These are phyloP conservation scores for Ustilago lituana DNA, from an alignment of 1,284 basidiomycete genomes.

Conservation along the genomic window DNA sequence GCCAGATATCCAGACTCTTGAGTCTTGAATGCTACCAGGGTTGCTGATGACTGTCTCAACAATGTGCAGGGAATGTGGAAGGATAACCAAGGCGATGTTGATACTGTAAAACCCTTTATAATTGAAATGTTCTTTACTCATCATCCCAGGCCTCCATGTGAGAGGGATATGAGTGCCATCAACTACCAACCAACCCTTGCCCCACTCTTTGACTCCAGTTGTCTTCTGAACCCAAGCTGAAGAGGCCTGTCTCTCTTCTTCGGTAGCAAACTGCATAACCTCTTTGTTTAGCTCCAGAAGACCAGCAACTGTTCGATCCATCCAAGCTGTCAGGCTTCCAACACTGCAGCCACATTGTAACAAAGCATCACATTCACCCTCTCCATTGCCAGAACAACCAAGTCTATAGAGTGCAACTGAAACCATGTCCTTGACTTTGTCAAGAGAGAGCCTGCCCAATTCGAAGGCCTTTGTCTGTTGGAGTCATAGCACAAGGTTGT, in stretches of 20 bases:
- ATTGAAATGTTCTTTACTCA: neutral
- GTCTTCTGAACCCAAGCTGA: neutral
- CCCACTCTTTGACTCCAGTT: neutral
- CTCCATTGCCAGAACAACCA: neutral
- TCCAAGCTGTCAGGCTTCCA: too few relatives aligned
- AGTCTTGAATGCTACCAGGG: conserved; percentile 5
- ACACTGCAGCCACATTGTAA: too few relatives aligned
- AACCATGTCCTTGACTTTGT: neutral
- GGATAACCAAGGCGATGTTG: conserved; percentile 3
- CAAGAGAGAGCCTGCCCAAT: neutral
- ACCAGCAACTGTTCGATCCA: too few relatives aligned
- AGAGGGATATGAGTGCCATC: conserved; percentile 1
- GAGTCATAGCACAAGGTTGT: neutral
- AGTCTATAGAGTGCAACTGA: neutral
- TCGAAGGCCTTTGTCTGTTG: neutral
- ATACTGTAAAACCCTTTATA: conserved; percentile 1
- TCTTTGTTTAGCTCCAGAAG: too few relatives aligned
- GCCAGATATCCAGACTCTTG: conserved; percentile 1
- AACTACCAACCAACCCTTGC: neutral
- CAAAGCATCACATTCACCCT: too few relatives aligned
- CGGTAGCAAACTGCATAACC: too few relatives aligned
- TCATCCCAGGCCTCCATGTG: neutral
- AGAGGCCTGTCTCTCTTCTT: too few relatives aligned
- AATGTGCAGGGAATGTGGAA: conserved; percentile 7
- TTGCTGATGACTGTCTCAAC: conserved; percentile 7